Percentiles rank a stretch among this genome's conserved stretches.
Conservation (phyloP, 176 grass and related monocot genomes). For the Cymbopogon citratus region DNA sequence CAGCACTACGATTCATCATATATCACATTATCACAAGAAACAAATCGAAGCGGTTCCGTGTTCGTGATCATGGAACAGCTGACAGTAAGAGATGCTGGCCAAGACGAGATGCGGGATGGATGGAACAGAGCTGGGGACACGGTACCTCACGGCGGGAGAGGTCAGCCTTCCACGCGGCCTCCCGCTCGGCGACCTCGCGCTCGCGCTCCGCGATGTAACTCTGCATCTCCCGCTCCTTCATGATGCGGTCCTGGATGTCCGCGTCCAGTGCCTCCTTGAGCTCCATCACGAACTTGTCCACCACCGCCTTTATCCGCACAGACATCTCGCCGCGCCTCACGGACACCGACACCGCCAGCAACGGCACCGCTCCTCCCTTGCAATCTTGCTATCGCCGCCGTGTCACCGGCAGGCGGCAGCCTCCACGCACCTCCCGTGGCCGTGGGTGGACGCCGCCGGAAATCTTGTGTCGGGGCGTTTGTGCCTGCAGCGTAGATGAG, state of each 20-base stretch:
- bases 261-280: conserved; percentile 93
- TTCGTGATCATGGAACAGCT: neutral
- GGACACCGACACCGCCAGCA: neutral
- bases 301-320: conserved; percentile 84
- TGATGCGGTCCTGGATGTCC: conserved; percentile 92
- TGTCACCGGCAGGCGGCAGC: conserved; percentile 7
- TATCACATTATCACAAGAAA: neutral
- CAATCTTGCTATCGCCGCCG: neutral
- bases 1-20: neutral
- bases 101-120: neutral
- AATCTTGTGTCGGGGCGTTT: neutral
- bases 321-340: conserved; percentile 44
- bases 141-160: conserved; percentile 77
- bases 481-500: neutral
- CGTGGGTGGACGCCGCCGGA: neutral
- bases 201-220: conserved; percentile 83
- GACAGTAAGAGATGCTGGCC: neutral
- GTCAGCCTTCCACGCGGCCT: conserved; percentile 86
- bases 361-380: neutral
- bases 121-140: neutral
- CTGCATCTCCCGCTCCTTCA: conserved; percentile 97
- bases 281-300: conserved; percentile 95
- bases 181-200: conserved; percentile 73
- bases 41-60: neutral
- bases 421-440: neutral